phyloP scores from a whole-genome alignment of 441 rosid genomes.

The Jatropha podagrica region DNA sequence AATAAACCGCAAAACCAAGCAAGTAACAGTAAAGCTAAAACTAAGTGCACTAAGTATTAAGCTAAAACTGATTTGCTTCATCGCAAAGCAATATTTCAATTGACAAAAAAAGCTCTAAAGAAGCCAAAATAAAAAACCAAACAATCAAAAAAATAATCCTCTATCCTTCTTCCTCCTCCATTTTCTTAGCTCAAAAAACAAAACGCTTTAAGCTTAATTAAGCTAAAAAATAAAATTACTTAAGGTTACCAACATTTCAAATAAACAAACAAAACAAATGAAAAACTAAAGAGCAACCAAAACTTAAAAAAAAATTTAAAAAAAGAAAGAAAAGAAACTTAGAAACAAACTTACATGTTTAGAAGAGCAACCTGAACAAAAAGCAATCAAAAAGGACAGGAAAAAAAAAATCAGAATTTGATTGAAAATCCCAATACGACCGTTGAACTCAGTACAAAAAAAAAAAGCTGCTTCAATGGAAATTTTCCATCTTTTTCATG shows the following conservation, averaged over 20 bases:
- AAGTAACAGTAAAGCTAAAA: constrained; percentile 1
- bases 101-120: not conserved
- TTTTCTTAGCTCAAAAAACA: constrained; percentile 9
- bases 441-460: not conserved
- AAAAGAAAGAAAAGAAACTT: not conserved
- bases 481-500: constrained; percentile 7
- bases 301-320: not conserved
- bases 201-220: not conserved
- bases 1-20: not conserved
- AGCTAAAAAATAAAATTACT: not conserved
- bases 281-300: not conserved
- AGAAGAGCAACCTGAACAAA: constrained; percentile 8
- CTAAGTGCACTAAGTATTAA: not conserved
- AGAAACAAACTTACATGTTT: not conserved
- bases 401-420: not conserved
- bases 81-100: constrained; percentile 1
- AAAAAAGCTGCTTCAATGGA: not conserved
- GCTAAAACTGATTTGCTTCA: not conserved
- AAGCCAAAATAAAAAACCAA: not conserved
- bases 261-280: not conserved
- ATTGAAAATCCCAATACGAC: constrained; percentile 16
- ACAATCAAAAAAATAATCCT: not conserved
- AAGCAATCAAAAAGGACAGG: not conserved
- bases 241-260: constrained; percentile 18
- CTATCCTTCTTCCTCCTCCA: not conserved